phyloP scores from a whole-genome alignment of 345 rosid genomes.

The Eutrema heterophyllum region DNA sequence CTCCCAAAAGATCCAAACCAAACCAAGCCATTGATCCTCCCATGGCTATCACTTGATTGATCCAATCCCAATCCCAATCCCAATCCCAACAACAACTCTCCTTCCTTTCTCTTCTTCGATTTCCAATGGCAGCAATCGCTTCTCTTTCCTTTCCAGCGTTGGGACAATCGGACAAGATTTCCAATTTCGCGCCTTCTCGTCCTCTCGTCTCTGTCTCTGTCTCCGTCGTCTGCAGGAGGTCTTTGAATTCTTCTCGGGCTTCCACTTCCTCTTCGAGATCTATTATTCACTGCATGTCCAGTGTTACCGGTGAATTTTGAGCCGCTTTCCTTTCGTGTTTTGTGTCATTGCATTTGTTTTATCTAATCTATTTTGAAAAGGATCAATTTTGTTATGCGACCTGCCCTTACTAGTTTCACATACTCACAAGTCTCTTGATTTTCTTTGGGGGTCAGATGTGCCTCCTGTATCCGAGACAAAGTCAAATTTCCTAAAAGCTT shows the following conservation, averaged over 20 bases:
- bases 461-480: constrained; percentile 93
- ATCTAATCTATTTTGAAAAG: too few relatives aligned
- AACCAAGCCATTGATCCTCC: too few relatives aligned
- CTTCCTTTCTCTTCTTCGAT: too few relatives aligned
- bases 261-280: constrained; percentile 43
- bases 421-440: too few relatives aligned
- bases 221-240: too few relatives aligned
- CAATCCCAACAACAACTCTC: neutral
- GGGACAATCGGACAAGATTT: constrained; percentile 42
- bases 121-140: constrained; percentile 65
- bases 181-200: constrained; percentile 31
- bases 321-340: too few relatives aligned
- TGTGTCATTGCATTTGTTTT: too few relatives aligned
- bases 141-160: constrained; percentile 70
- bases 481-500: constrained; percentile 67
- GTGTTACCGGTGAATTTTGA: constrained; percentile 37
- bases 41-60: constrained; percentile 28
- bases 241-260: constrained; percentile 24
- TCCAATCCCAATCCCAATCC: neutral
- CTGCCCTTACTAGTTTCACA: too few relatives aligned
- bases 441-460: constrained; percentile 50
- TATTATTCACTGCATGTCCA: constrained; percentile 63
- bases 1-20: constrained; percentile 12
- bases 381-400: too few relatives aligned
- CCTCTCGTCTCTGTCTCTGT: constrained; percentile 41